Conservation (phyloP, 495 filamentous ascomycete genomes). For the Daldinia concentrica region DNA sequence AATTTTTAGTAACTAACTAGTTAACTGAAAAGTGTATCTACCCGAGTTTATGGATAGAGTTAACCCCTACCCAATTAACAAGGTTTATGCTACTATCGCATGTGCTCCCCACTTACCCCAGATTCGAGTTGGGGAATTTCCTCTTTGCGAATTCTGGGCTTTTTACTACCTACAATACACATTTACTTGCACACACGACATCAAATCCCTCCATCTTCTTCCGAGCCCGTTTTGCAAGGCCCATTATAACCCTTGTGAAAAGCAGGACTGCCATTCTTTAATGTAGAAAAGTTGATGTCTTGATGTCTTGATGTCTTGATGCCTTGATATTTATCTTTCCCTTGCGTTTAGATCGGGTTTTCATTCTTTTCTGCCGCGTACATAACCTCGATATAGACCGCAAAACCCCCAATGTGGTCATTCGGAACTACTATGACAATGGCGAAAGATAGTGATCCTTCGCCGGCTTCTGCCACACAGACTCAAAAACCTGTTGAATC, state of each 20-base stretch:
- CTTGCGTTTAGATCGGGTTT: not conserved
- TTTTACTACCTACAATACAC: not conserved
- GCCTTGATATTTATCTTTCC: not conserved
- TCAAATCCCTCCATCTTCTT: not conserved
- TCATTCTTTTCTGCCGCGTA: constrained; percentile 7
- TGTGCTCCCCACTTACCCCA: constrained; percentile 20
- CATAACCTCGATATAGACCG: constrained; percentile 3
- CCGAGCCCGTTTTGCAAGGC: not conserved
- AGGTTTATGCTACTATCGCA: not conserved
- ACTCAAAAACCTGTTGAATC: not conserved
- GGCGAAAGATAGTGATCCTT: constrained; percentile 44
- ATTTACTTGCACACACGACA: constrained; percentile 10
- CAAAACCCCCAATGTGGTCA: constrained; percentile 41
- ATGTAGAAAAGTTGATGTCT: not conserved
- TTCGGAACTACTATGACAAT: constrained; percentile 50
- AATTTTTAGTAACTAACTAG: too few species aligned
- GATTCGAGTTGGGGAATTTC: constrained; percentile 30
- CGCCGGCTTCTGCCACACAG: constrained; percentile 10
- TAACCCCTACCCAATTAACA: not conserved
- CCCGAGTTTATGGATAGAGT: not conserved
- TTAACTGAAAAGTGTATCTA: too few species aligned
- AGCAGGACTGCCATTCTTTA: not conserved
- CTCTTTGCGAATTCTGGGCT: not conserved
- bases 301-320: not conserved
- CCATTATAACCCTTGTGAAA: not conserved